These are phyloP conservation scores for Acer campestre DNA, from an alignment of 345 rosid species.

Conservation along the genomic window DNA sequence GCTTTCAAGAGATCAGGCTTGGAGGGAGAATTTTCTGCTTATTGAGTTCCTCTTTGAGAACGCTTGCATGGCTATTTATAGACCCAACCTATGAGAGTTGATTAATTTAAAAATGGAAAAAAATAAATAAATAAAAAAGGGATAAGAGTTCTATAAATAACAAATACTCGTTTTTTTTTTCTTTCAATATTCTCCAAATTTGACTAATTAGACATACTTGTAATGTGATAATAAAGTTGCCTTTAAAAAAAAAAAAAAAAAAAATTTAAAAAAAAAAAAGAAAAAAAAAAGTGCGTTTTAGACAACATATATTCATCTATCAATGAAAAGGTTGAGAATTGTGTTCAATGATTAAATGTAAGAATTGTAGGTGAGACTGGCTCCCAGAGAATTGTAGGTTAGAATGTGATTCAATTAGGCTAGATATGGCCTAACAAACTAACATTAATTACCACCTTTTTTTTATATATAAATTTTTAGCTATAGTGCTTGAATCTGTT, in stretches of 20 bases:
- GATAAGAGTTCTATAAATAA: neutral
- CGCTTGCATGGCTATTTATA: constrained; percentile 1
- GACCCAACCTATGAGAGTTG: neutral
- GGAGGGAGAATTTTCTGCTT: too few species aligned
- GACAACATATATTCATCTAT: neutral
- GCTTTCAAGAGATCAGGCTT: neutral
- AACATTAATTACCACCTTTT: neutral
- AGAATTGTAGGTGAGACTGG: constrained; percentile 11
- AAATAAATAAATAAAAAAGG: too few species aligned
- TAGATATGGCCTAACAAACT: neutral
- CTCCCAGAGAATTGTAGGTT: neutral
- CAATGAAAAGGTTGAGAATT: too few species aligned
- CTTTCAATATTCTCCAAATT: neutral
- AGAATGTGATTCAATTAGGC: neutral
- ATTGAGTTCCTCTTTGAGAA: neutral
- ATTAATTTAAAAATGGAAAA: too few species aligned
- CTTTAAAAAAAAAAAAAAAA: too few species aligned
- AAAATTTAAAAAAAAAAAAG: too few species aligned
- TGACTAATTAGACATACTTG: neutral
- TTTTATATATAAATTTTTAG: neutral
- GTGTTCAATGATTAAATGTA: neutral
- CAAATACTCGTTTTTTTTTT: too few species aligned
- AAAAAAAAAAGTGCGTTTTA: too few species aligned
- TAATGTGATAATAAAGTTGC: too few species aligned
- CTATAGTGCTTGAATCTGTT: neutral